Percentiles rank a stretch among this genome's conserved stretches.
phyloP scores from a whole-genome alignment of 805 yeast genomes.

The Kregervanrija fluxuum region DNA sequence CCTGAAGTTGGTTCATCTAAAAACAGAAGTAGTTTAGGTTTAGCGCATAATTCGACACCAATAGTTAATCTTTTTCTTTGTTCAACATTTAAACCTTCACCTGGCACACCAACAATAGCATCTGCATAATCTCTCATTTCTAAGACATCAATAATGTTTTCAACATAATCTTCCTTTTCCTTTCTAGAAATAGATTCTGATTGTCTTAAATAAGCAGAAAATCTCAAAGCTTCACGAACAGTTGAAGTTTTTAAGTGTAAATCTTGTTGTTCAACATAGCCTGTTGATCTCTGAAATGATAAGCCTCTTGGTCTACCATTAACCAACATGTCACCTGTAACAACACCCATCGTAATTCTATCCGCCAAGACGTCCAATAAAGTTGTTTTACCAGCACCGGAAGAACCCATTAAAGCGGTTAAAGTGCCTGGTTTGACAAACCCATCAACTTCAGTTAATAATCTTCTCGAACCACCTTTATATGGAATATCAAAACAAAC shows the following conservation, averaged over 20 bases:
- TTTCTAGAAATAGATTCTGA: conserved; percentile 30
- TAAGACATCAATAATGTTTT: conserved; percentile 37
- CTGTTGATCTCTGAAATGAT: conserved; percentile 43
- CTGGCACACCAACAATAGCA: conserved; percentile 39
- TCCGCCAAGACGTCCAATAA: conserved; percentile 43
- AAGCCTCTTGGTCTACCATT: conserved; percentile 39
- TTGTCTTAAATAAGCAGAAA: conserved; percentile 41
- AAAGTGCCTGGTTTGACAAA: conserved; percentile 76
- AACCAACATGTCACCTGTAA: conserved; percentile 48
- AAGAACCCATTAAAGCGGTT: conserved; percentile 60
- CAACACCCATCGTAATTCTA: conserved; percentile 43
- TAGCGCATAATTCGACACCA: conserved; percentile 47
- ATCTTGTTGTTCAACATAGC: conserved; percentile 52
- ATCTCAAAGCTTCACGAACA: conserved; percentile 43
- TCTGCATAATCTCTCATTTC: conserved; percentile 47
- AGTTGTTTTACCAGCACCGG: conserved; percentile 55
- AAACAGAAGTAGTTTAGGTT: conserved; percentile 42
- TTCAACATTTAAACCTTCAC: conserved; percentile 44
- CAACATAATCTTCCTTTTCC: conserved; percentile 42
- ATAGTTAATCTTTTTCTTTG: conserved; percentile 45
- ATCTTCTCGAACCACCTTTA: conserved; percentile 45
- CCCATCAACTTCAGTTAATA: conserved; percentile 60
- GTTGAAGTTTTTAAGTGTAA: conserved; percentile 40
- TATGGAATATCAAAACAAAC: conserved; percentile 59
- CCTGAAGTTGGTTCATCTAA: conserved; percentile 59